Conservation (phyloP, 2,329 filamentous ascomycete species). For the Alternaria sp. region DNA sequence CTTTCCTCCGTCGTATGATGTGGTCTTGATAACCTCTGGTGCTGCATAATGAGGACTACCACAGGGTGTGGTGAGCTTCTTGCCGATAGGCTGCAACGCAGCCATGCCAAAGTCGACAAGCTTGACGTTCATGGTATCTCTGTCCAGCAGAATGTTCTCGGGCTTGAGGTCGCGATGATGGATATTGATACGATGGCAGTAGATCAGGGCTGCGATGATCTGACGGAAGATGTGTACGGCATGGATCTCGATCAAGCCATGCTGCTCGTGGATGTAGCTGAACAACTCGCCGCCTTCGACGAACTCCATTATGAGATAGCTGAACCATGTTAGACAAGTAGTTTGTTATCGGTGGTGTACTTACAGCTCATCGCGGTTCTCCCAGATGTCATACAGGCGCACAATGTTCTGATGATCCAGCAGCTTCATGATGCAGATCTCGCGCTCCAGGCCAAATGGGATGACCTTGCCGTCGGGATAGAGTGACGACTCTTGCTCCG, state of each 20-base stretch:
- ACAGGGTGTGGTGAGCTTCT: constrained; percentile 85
- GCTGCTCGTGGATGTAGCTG: constrained; percentile 77
- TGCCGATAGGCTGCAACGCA: constrained; percentile 80
- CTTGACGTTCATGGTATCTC: constrained; percentile 75
- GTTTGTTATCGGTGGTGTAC: constrained; percentile 39
- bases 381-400: constrained; percentile 95
- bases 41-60: constrained; percentile 97
- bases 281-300: constrained; percentile 86
- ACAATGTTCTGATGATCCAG: constrained; percentile 96
- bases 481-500: constrained; percentile 62
- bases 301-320: constrained; percentile 93
- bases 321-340: constrained; percentile 48
- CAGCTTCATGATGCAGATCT: constrained; percentile 96
- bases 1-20: constrained; percentile 79
- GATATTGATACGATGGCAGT: constrained; percentile 93
- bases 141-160: constrained; percentile 90
- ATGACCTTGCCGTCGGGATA: constrained; percentile 69
- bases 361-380: constrained; percentile 93
- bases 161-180: constrained; percentile 96
- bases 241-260: constrained; percentile 78
- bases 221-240: constrained; percentile 88
- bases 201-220: constrained; percentile 88
- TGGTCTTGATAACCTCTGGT: constrained; percentile 82
- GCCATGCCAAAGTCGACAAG: constrained; percentile 99
- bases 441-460: constrained; percentile 87